Base-by-base conservation (phyloP, 208 protist species). In the Acanthamoeba triangularis region DNA sequence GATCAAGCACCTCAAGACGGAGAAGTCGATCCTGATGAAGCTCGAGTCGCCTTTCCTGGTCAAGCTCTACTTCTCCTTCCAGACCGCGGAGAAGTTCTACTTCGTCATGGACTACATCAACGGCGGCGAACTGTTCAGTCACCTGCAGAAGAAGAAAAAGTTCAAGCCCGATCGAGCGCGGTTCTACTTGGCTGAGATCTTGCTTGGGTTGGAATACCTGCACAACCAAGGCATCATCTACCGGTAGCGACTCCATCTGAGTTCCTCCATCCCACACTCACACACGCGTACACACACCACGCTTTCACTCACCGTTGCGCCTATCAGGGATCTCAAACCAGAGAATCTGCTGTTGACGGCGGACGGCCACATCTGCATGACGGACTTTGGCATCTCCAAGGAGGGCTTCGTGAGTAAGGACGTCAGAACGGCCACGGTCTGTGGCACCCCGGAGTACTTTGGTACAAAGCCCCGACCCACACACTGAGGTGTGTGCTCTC, bases 31-130 rank as follows among this genome's bases (percentile, higher is more conserved):
- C 28, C 90, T 98, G 16, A 76, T 95, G 82, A 59, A 95, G 52
- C 18, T 95, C 20, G 13, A 8, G 47, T 47, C 98, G 72, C 97
- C 97, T 11, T 95, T 95, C 54, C 96, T 99, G 78, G 98, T 99
- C 4, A 98, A 96, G 67, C 97, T 99, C 23, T 98, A 99, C 93
- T 99, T 99, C 95, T 98, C 99, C 14, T 99, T 99, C 95, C 99
- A 99, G 96, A 99, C 98, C 30, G 94, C 97, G 49, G 97, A 98
- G 13, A 98, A 98, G 91, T 95, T 99, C 30, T 99, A 99, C 96
- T 95, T 99, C 78, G 97, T 99, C 11, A 96, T 99, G 25, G 98
- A 99, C 93, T 98, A 98, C 56, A 96, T 99, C 7, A 97, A 98
- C 63, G 99, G 99, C 41, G 99, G 99, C 37, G 99, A 99, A 91